Percentiles rank a stretch among this genome's conserved stretches.
Evolutionary conservation across 306 rosid species (phyloP).

Genomic region (Quercus engelmannii): DNA sequence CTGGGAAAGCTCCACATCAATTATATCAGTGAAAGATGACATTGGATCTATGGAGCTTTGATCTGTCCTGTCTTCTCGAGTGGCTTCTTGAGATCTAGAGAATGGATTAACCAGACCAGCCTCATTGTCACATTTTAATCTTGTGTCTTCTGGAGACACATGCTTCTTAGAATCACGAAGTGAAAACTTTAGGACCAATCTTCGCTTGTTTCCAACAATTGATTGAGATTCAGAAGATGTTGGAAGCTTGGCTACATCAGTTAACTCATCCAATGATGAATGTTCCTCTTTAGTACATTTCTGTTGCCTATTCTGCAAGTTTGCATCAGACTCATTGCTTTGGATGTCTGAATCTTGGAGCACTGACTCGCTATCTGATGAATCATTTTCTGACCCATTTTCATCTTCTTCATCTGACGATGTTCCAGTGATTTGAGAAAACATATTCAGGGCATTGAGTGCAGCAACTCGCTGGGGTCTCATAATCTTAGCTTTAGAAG

Average conservation of each 20-base stretch:
- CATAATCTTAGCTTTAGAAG: conserved; percentile 46
- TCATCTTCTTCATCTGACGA: conserved; percentile 65
- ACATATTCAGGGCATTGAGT: conserved; percentile 65
- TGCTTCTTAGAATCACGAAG: conserved; percentile 61
- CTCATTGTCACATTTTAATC: conserved; percentile 26
- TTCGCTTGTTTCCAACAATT: conserved; percentile 38
- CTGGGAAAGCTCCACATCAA: conserved; percentile 20
- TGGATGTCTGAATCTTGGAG: conserved; percentile 39
- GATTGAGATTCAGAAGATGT: conserved; percentile 38
- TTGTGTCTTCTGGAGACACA: conserved; percentile 36
- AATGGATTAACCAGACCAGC: conserved; percentile 33
- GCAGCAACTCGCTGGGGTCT: conserved; percentile 81
- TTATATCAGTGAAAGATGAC: conserved; percentile 24
- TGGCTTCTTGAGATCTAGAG: conserved; percentile 32
- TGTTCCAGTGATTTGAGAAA: conserved; percentile 53
- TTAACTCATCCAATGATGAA: conserved; percentile 28
- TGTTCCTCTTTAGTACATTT: conserved; percentile 29
- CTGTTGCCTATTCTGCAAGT: conserved; percentile 28
- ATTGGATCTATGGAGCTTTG: conserved; percentile 24
- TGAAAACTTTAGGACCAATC: conserved; percentile 61
- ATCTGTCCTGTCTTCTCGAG: conserved; percentile 16
- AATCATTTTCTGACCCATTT: conserved; percentile 46
- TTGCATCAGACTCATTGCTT: conserved; percentile 38
- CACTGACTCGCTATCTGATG: conserved; percentile 45
- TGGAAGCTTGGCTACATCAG: conserved; percentile 32